A percentile compares a stretch with the other conserved stretches of the same genome.
These are phyloP conservation scores for Colletotrichum sp. DNA, from an alignment of 2,329 filamentous ascomycete genomes.

Conservation along the genomic window DNA sequence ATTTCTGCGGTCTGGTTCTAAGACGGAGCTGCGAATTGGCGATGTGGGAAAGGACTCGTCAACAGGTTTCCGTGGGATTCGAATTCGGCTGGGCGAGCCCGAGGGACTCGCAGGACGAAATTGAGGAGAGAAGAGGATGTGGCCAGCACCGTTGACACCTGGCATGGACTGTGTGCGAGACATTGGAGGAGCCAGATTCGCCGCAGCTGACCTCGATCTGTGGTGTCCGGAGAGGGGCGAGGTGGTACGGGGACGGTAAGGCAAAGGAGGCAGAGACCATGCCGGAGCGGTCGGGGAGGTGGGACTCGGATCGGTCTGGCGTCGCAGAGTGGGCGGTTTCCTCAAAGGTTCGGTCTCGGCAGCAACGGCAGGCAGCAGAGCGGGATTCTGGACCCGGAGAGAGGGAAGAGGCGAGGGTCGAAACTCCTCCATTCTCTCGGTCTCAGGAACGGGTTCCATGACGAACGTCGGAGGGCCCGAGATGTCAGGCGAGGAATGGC, in stretches of 20 bases:
- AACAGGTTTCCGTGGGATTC: conserved; percentile 59
- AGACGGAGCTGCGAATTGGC: conserved; percentile 59
- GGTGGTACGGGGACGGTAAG: conserved; percentile 67
- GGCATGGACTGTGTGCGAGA: conserved; percentile 69
- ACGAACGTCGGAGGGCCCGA: conserved; percentile 24
- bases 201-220: conserved; percentile 61
- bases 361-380: conserved; percentile 28
- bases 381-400: conserved; percentile 50
- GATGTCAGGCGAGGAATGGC: conserved; percentile 11
- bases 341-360: conserved; percentile 47
- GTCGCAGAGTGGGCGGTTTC: conserved; percentile 60
- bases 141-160: conserved; percentile 63
- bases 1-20: conserved; percentile 54
- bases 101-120: conserved; percentile 60
- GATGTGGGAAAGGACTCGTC: conserved; percentile 67
- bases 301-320: conserved; percentile 63
- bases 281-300: conserved; percentile 57
- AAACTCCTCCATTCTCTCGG: conserved; percentile 72
- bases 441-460: conserved; percentile 74
- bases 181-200: conserved; percentile 60
- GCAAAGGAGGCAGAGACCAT: conserved; percentile 53
- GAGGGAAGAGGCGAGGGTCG: conserved; percentile 61
- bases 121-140: conserved; percentile 60
- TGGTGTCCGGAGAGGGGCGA: conserved; percentile 65
- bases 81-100: conserved; percentile 56